Evolutionary conservation across 1,139 yeast genomes (phyloP).

Genomic region (Yamadazyma spencermartinsiae): DNA sequence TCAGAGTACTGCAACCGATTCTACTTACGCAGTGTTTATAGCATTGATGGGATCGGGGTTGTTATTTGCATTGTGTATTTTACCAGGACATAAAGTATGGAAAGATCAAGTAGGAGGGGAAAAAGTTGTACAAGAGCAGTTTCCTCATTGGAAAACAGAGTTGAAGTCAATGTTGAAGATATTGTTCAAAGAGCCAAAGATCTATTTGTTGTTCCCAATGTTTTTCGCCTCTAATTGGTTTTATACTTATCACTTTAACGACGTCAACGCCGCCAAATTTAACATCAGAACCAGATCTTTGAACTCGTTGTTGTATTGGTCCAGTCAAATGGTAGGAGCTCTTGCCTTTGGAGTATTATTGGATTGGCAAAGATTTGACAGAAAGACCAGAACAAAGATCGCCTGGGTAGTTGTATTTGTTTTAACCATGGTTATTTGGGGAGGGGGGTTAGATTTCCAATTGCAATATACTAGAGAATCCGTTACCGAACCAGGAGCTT

Average conservation of each 20-base stretch:
- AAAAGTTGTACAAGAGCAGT: constrained; percentile 43
- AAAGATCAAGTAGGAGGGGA: constrained; percentile 48
- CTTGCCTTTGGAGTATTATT: constrained; percentile 47
- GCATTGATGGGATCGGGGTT: constrained; percentile 24
- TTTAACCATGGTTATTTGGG: constrained; percentile 55
- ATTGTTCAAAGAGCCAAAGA: constrained; percentile 47
- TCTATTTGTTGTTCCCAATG: constrained; percentile 55
- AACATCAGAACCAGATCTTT: constrained; percentile 60
- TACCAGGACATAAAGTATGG: constrained; percentile 53
- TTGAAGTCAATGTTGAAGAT: constrained; percentile 40
- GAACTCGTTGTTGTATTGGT: constrained; percentile 62
- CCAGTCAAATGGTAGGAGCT: constrained; percentile 61
- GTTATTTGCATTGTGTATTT: constrained; percentile 39
- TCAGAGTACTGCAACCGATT: constrained; percentile 45
- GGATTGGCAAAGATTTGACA: constrained; percentile 42
- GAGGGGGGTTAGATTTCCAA: constrained; percentile 61
- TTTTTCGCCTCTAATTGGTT: constrained; percentile 67
- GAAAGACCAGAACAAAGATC: constrained; percentile 48
- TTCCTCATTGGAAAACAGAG: constrained; percentile 52
- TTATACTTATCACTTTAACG: constrained; percentile 64
- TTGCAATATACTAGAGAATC: constrained; percentile 43
- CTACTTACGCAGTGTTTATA: constrained; percentile 60
- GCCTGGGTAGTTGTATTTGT: constrained; percentile 47
- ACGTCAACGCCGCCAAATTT: constrained; percentile 57
- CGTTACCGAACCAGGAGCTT: constrained; percentile 21